Base-by-base conservation (phyloP, 2,329 filamentous ascomycete species). In the Paracoccidioides lutzii region DNA sequence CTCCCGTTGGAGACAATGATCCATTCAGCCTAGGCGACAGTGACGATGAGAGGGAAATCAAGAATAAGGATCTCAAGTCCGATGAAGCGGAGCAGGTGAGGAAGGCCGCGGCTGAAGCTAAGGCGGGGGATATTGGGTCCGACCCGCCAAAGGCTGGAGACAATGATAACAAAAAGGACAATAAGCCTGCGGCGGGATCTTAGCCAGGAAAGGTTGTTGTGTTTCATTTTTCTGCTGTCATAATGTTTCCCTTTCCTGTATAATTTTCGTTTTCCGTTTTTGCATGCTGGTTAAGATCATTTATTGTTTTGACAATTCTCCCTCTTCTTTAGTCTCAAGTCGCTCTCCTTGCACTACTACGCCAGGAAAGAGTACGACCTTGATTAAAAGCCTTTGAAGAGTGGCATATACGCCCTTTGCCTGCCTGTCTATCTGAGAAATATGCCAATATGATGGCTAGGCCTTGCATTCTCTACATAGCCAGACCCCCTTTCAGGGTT, bases 1-100 rank as follows among this genome's bases (percentile, higher is more conserved):
- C 81, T 60, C 90, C 91, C 12, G 86, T 95, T 59, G 79, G 81
- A 15, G 90, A 97, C 63, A 91, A 95, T 64, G 93, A 98, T 66
- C 93, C 93, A 0, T 98, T 98, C 73, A 96, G 90, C 65, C 79
- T 98, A 12, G 93, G 93, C 4, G 91, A 97, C 64, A 95, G 89
- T 65, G 91, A 97, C 62, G 90, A 95, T 62, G 93, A 98, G 71
- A 86, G 86, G 63, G 88, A 90, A 73, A 78, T 80, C 50, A 84
- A 83, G 67, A 33, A 52, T 52, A 41, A 40, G 15, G 81, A 83
- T 56, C 65, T 75, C 50, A 75, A 76, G 55, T 70, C 77, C 53
- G 78, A 79, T 44, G 74, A 73, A 65, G 74, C 78, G 33, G 84
- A 83, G 65, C 79, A 78, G 64, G 69, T 83, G 64, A 85, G 83